These are phyloP conservation scores for Sinapis alba DNA, from an alignment of 441 rosid species.

Conservation along the genomic window DNA sequence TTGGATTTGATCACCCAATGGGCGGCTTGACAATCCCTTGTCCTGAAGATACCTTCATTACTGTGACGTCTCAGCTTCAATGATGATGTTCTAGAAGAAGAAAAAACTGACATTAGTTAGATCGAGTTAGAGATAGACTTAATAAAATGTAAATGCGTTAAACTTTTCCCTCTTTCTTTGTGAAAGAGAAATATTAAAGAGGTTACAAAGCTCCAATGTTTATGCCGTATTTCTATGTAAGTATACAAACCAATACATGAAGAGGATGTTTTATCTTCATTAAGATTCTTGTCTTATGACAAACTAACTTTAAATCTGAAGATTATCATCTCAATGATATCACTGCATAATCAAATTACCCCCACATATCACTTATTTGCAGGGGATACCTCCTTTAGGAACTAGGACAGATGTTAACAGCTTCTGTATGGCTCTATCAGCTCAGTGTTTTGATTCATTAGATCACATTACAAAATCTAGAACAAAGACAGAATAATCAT, in stretches of 20 bases:
- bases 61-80: slow-evolving; percentile 4
- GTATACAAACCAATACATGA: not conserved
- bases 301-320: not conserved
- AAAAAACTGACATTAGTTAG: not conserved
- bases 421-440: not conserved
- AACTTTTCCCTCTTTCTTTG: too few relatives aligned
- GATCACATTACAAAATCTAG: not conserved
- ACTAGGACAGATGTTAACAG: not conserved
- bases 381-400: not conserved
- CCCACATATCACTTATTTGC: not conserved
- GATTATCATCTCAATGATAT: not conserved
- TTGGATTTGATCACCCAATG: slow-evolving; percentile 23
- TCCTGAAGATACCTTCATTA: slow-evolving; percentile 26
- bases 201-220: not conserved
- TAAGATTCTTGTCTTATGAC: not conserved
- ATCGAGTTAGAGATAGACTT: not conserved
- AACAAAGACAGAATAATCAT: not conserved
- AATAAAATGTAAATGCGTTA: too few relatives aligned
- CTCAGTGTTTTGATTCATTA: not conserved
- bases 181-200: too few relatives aligned
- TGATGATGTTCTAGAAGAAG: not conserved
- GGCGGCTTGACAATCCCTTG: slow-evolving; percentile 29
- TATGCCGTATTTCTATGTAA: not conserved
- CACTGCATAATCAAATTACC: not conserved
- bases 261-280: not conserved